Base-by-base conservation (phyloP, 495 filamentous ascomycete species). In the Viridothelium virens region DNA sequence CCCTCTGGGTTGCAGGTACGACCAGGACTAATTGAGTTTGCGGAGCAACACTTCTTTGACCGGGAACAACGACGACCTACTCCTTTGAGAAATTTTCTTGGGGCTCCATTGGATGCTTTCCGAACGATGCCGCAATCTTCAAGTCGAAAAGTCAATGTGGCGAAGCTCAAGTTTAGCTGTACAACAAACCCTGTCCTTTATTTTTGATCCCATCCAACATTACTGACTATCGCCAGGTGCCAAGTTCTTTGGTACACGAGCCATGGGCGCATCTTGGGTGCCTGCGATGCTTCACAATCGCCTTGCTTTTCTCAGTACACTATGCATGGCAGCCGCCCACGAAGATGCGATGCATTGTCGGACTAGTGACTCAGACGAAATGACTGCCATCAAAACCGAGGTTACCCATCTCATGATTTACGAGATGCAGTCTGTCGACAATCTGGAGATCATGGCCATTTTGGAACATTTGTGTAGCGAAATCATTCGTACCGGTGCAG, bases 261-360 rank as follows among this genome's bases (percentile, higher is more conserved):
- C 70, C 36, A 74, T 74, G 70, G 68, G 70, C 39, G 66, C 47
- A 44, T 65, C 66, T 47, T 76, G 74, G 74, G 67, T 74, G 12
- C 71, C 74, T 1, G 69, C 70, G n/a, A 68, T 76, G 37, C 68
- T 74, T 64, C 69, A 68, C 18, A 70, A 66, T 25, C 72, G 66
- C 2, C 70, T 73, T 50, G 74, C 74, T 7, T 77, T 77, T 59
- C 70, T 77, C n/a, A 75, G 73, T 63, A 75, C 73, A 2, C 67
- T 77, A 0, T 71, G 69, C 63, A 73, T 77, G 12, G 71, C 73
- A 10, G 71, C 73, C 10, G 69, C 73, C 4, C 72, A 77, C 62
- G 48, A 67, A 16, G 74, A 77, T 61, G 71, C 72, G 46, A 71
- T 74, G 64, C 36, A 66, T 59, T 36, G 33, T 10, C 53, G 53